A percentile compares a stretch with the other conserved stretches of the same genome.
Evolutionary conservation across 805 yeast genomes (phyloP).

Genomic region (Lipomyces lipofer): DNA sequence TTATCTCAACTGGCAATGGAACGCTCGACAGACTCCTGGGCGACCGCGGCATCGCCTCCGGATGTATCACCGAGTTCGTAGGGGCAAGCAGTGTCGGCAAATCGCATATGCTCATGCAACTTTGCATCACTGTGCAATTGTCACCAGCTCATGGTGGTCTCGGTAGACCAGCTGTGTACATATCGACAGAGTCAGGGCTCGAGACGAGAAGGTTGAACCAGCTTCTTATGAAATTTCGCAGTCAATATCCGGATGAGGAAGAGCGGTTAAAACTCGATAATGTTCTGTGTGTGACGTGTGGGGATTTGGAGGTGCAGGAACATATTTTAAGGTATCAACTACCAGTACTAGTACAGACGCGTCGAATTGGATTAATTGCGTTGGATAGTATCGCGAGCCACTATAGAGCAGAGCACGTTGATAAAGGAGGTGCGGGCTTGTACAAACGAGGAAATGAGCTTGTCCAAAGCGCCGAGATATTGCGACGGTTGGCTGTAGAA

Average conservation of each 20-base stretch:
- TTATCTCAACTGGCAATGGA: slow-evolving; percentile 56
- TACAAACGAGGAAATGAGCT: slow-evolving; percentile 36
- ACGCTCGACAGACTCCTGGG: slow-evolving; percentile 55
- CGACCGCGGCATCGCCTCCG: slow-evolving; percentile 51
- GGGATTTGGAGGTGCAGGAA: slow-evolving; percentile 70
- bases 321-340: slow-evolving; percentile 69
- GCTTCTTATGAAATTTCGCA: slow-evolving; percentile 42
- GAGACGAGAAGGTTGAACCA: slow-evolving; percentile 66
- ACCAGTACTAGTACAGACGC: slow-evolving; percentile 53
- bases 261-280: slow-evolving; percentile 35
- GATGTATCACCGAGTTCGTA: slow-evolving; percentile 67
- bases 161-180: slow-evolving; percentile 55
- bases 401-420: slow-evolving; percentile 55
- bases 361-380: slow-evolving; percentile 56
- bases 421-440: slow-evolving; percentile 35
- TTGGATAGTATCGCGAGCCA: slow-evolving; percentile 80
- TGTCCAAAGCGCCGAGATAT: slow-evolving; percentile 45
- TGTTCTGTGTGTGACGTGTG: slow-evolving; percentile 58
- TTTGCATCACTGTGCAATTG: slow-evolving; percentile 60
- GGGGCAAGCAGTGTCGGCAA: slow-evolving; percentile 82
- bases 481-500: slow-evolving; percentile 52
- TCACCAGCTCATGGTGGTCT: slow-evolving; percentile 52
- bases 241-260: slow-evolving; percentile 28
- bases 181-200: slow-evolving; percentile 74
- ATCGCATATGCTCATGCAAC: slow-evolving; percentile 72